Evolutionary conservation across 192 early-diverging fungal species (phyloP).

Genomic region (Spizellomyces sp.): DNA sequence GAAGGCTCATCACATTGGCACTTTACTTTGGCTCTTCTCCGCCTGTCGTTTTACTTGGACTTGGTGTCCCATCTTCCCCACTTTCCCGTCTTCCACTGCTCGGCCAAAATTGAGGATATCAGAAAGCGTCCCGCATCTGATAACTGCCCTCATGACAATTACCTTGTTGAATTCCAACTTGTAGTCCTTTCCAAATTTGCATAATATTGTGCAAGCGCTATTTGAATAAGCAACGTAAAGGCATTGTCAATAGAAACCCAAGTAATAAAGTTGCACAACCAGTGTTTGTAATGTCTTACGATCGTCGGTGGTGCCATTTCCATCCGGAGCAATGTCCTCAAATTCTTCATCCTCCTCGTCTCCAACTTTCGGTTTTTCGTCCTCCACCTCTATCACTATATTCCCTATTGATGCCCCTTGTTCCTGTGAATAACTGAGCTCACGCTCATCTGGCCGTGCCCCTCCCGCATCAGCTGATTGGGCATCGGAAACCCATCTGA

Average conservation of each 20-base stretch:
- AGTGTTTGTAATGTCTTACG: neutral
- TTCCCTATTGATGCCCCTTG: conserved; percentile 13
- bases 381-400: conserved; percentile 32
- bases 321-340: conserved; percentile 11
- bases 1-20: too few relatives aligned
- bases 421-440: conserved; percentile 16
- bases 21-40: too few relatives aligned
- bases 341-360: conserved; percentile 19
- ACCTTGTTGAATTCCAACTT: too few relatives aligned
- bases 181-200: too few relatives aligned
- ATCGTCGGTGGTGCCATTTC: too few relatives aligned
- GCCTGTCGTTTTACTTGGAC: too few relatives aligned
- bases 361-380: conserved; percentile 4
- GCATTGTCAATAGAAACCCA: too few relatives aligned
- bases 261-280: neutral
- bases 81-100: too few relatives aligned
- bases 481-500: neutral
- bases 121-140: too few relatives aligned
- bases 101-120: too few relatives aligned
- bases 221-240: neutral
- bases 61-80: too few relatives aligned
- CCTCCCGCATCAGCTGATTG: neutral
- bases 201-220: conserved; percentile 24
- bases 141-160: too few relatives aligned
- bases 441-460: neutral